Evolutionary conservation across 1,284 basidiomycete genomes (phyloP), one percentile per base, ranked within the genome.

Genomic region (Omphalotus olearius): DNA sequence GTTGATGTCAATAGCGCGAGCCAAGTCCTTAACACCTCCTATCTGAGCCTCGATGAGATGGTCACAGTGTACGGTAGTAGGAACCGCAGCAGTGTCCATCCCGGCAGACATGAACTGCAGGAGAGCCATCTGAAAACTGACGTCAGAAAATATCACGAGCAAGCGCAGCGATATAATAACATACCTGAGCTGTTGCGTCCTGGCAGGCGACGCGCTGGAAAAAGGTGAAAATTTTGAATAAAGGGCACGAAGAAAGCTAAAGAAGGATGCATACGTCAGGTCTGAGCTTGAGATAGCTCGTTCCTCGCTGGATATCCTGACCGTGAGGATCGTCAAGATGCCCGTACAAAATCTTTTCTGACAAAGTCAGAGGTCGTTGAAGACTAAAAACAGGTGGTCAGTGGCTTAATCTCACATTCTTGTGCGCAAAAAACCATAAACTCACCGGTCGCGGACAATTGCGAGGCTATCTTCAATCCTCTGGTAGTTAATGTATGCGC

Each of bases 71-170:
- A 98, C 93, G 57, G 96, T 98, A 59, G 96, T 95, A 44, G 97
- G 96, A 60, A 98, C 95, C 53, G 96, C 94, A 45, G 92, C 93
- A 50, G 93, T 95, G 69, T 94, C 93, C 79, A 99, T 94, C 62
- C 96, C 96, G 23, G 97, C 95, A 46, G 96, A 98, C 97, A 99
- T 99, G 84, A 99, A 99, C 79, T 99, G 96, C 61, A 99, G 83
- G 56, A 99, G 83, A 37, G 97, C 97, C 97, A 99, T 99, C 88
- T 98, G 72, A 18, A 49, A 17, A 40, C 58, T 62, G 23, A 76
- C 63, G 75, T 63, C 64, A 49, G n/a, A 50, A 20, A 33, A 51
- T 40, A 41, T 33, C 9, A 9, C 30, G 4, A 13, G 30, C 13
- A 51, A 49, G 25, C 16, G 60, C 56, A 61, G 55, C 59, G 58